Base-by-base conservation (phyloP, 495 filamentous ascomycete species). In the Diplogelasinospora grovesii region DNA sequence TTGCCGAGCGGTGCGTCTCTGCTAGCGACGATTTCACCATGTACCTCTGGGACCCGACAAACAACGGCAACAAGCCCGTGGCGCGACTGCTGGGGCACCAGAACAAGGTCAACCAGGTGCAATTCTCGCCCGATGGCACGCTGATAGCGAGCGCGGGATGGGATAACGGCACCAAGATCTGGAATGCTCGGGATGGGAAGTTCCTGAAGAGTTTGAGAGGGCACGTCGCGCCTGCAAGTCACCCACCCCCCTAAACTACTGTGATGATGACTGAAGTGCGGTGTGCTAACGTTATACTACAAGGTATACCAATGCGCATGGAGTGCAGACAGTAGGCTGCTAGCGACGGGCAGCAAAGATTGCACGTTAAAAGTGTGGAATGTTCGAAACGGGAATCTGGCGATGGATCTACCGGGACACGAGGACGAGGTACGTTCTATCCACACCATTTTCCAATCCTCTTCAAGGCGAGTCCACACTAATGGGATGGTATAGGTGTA, bases 331-430 rank as follows among this genome's bases (percentile, higher is more conserved):
- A 89, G 83, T 14, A 69, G 88, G 10, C 66, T 95, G 18, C 66
- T 96, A 7, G 88, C 93, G 1, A 94, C 84, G 20, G 81, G 74
- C 3, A 85, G 79, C 51, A 95, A 93, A 63, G 93, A 99, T 54
- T 93, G 86, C 5, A 99, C 93, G 1, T 61, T 97, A 22, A 98
- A 98, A 60, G 81, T 90, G 4, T 96, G 90, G 88, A 86, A 93
- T 57, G 80, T 92, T 36, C 71, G 82, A 32, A 89, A 78, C 1
- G 86, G 84, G 9, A 95, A 90, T 55, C 61, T 97, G 39, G 74
- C 77, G 44, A 82, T 62, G 36, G 89, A 99, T 73, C 71, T 99
- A 19, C 89, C 89, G 0, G 93, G 92, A 4, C 93, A 99, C 63
- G 75, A 86, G 56, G 93, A 95, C 50, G 89, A 97, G 65, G 92